These are phyloP conservation scores for Candida adriatica DNA, from an alignment of 805 yeast genomes.

Conservation along the genomic window DNA sequence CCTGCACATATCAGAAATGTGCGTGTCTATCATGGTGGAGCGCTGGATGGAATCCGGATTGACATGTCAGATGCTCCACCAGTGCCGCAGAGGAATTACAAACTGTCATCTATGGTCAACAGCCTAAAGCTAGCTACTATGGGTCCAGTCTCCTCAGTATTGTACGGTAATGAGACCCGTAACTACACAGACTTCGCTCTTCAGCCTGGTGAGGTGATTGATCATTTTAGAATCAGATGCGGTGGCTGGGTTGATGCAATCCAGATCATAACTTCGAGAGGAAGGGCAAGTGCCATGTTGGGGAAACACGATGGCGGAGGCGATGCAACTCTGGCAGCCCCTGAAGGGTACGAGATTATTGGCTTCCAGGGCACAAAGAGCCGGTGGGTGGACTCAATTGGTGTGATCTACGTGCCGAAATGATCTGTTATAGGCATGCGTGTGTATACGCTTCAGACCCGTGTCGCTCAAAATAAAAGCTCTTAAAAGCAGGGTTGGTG, in stretches of 20 bases:
- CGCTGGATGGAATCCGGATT: constrained; percentile 76
- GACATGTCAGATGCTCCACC: constrained; percentile 21
- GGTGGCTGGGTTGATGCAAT: constrained; percentile 92
- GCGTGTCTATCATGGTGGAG: constrained; percentile 65
- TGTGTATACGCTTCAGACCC: too few relatives aligned
- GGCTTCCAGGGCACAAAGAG: constrained; percentile 71
- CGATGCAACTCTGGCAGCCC: constrained; percentile 51
- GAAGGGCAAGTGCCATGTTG: constrained; percentile 45
- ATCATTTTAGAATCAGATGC: constrained; percentile 55
- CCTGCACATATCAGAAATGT: constrained; percentile 39
- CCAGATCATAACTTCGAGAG: constrained; percentile 57
- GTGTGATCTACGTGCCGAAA: constrained; percentile 48
- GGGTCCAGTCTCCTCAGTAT: constrained; percentile 6
- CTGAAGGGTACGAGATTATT: constrained; percentile 50
- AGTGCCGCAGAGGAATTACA: constrained; percentile 41
- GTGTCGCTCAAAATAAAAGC: too few relatives aligned
- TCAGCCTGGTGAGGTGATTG: constrained; percentile 50
- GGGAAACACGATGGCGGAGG: constrained; percentile 73
- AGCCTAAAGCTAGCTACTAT: constrained; percentile 13
- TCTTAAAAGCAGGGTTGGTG: too few relatives aligned
- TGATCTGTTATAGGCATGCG: too few relatives aligned
- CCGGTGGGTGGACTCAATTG: constrained; percentile 69
- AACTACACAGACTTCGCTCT: constrained; percentile 51
- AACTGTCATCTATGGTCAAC: constrained; percentile 24
- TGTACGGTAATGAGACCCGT: constrained; percentile 47